phyloP scores from a whole-genome alignment of 306 rosid species.

The Cicer judaicum region DNA sequence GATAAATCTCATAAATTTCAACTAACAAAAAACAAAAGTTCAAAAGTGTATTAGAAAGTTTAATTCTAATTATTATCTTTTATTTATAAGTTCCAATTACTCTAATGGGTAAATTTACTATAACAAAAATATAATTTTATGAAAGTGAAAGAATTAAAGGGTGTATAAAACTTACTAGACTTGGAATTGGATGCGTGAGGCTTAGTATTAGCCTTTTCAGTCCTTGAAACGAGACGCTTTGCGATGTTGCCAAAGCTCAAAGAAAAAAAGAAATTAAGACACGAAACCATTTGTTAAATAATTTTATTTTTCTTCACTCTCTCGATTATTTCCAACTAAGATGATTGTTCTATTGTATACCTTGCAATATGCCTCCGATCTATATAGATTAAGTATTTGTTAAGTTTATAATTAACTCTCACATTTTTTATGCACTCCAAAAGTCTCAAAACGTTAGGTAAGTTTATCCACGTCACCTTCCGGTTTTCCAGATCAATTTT shows the following conservation, averaged over 20 bases:
- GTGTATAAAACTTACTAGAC: slow-evolving; percentile 13
- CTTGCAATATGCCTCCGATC: background rate
- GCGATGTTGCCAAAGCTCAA: slow-evolving; percentile 13
- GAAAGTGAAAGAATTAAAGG: background rate
- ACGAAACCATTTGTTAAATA: slow-evolving; percentile 6
- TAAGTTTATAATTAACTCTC: background rate
- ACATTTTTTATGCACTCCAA: background rate
- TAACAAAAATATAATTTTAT: too few relatives aligned
- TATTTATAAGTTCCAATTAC: too few relatives aligned
- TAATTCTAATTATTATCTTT: too few relatives aligned
- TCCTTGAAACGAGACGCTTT: background rate
- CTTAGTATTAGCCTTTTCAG: background rate
- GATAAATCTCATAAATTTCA: too few relatives aligned
- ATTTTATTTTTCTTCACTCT: too few relatives aligned
- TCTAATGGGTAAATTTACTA: too few relatives aligned
- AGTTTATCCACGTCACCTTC: background rate
- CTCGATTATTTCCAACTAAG: background rate
- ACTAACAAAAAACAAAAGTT: too few relatives aligned
- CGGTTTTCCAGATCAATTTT: background rate
- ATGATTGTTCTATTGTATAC: background rate
- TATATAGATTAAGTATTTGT: background rate
- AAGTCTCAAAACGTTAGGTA: background rate
- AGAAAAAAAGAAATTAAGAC: background rate
- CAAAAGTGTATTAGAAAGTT: too few relatives aligned
- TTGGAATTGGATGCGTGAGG: background rate